These are phyloP conservation scores for Salvia hispanica DNA, from an alignment of 257 asterid species.

Conservation along the genomic window DNA sequence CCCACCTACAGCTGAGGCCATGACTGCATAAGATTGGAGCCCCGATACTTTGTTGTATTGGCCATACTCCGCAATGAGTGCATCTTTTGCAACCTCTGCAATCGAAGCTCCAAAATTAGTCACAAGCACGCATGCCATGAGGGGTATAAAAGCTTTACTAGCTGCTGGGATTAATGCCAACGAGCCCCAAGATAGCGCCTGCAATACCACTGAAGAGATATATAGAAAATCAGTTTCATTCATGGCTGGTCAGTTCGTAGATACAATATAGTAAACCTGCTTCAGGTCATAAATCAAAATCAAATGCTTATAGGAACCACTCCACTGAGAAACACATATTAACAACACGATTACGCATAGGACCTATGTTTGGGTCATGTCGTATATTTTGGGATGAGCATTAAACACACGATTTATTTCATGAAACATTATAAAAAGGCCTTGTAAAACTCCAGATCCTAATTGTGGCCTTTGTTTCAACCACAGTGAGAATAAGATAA, in stretches of 20 bases:
- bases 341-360: not conserved
- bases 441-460: not conserved
- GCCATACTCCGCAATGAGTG: slow-evolving; percentile 81
- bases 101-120: slow-evolving; percentile 85
- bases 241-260: not conserved
- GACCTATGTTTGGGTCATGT: not conserved
- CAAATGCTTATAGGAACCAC: not conserved
- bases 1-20: slow-evolving; percentile 83
- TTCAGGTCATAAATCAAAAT: not conserved
- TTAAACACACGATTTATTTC: not conserved
- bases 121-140: slow-evolving; percentile 68
- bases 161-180: slow-evolving; percentile 69
- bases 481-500: not conserved
- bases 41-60: slow-evolving; percentile 54
- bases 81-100: slow-evolving; percentile 84
- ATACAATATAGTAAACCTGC: too few relatives aligned
- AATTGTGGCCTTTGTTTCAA: slow-evolving; percentile 6
- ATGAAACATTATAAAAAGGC: not conserved
- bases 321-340: not conserved
- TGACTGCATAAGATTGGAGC: slow-evolving; percentile 81
- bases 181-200: slow-evolving; percentile 80
- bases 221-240: slow-evolving; percentile 25
- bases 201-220: slow-evolving; percentile 61
- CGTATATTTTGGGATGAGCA: not conserved
- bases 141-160: slow-evolving; percentile 54